Evolutionary conservation across 495 filamentous ascomycete species (phyloP), one percentile per base, ranked within the genome.

Genomic region (Tirmania nivea): DNA sequence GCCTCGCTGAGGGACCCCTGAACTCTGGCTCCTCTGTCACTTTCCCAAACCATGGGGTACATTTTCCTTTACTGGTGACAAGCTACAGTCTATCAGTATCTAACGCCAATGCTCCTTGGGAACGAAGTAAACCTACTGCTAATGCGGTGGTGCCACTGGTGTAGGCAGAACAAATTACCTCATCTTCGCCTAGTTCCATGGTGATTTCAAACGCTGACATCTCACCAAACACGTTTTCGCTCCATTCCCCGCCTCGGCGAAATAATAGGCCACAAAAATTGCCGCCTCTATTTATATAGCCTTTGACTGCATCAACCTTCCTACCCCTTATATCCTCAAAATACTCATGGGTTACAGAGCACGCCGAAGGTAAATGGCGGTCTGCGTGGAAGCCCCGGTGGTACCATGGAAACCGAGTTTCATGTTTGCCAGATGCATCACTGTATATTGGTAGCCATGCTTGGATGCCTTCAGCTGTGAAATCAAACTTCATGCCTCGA

Each of bases 41-140:
- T 31, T 45, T 47, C 35, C 62, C 62, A 54, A 64, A 61, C 62
- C 61, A 64, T 36, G 62, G 62, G 6, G 62, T 61, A 16, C 58
- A 61, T 37, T 56, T 55, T 42, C 58, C 56, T 17, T 45, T 49
- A 36, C 53, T 59, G 6, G 62, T 64, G 20, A 53, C 64, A 49
- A 63, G 61, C 61, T 63, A 60, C 36, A 11, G n/a, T 34, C 14
- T 45, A 42, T 60, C 20, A 59, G 61, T 14, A 48, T 36, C 25
- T 51, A 3, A 35, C 50, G 25, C 25, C 17, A 4, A 45, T 31
- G 25, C 25, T 31, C 7, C 7, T 31, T 3, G 7, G 4, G 25
- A 31, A 31, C 25, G 7, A 31, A 5, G 25, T 31, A 31, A 31
- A 45, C 39, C 9, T 14, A 63, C 61, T 50, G 61, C 60, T n/a